Conservation (phyloP, 495 filamentous ascomycete genomes). For the Podospora anserina region DNA sequence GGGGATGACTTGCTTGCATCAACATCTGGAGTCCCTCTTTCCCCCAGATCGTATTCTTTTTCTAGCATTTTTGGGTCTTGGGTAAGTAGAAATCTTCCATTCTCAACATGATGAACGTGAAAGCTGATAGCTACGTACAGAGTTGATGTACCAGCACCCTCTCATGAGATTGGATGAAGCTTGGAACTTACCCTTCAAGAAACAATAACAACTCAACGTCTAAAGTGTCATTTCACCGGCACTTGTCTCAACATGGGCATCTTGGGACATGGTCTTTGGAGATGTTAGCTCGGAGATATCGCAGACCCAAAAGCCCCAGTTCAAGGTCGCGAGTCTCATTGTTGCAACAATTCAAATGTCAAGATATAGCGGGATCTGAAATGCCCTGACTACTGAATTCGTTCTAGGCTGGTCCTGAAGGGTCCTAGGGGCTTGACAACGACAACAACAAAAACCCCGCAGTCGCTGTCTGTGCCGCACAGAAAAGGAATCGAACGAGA, state of each 20-base stretch:
- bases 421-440: slow-evolving; percentile 7
- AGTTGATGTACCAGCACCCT: slow-evolving; percentile 60
- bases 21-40: too few relatives aligned
- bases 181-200: slow-evolving; percentile 69
- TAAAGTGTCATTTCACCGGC: slow-evolving; percentile 62
- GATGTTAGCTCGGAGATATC: slow-evolving; percentile 56
- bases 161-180: slow-evolving; percentile 66
- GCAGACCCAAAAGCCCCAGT: too few relatives aligned
- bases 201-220: slow-evolving; percentile 69
- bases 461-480: background rate
- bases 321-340: too few relatives aligned
- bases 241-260: background rate
- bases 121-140: slow-evolving; percentile 54
- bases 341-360: too few relatives aligned
- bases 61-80: slow-evolving; percentile 42
- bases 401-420: slow-evolving; percentile 5
- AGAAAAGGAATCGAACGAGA: background rate
- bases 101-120: slow-evolving; percentile 71
- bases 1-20: background rate
- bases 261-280: slow-evolving; percentile 56
- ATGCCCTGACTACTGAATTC: background rate
- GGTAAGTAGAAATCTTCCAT: slow-evolving; percentile 74
- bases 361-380: slow-evolving; percentile 32
- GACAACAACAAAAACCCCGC: slow-evolving; percentile 1
- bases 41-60: too few relatives aligned